A percentile compares a stretch with the other conserved stretches of the same genome.
Conservation (phyloP, 495 filamentous ascomycete species). For the Tuber brumale region DNA sequence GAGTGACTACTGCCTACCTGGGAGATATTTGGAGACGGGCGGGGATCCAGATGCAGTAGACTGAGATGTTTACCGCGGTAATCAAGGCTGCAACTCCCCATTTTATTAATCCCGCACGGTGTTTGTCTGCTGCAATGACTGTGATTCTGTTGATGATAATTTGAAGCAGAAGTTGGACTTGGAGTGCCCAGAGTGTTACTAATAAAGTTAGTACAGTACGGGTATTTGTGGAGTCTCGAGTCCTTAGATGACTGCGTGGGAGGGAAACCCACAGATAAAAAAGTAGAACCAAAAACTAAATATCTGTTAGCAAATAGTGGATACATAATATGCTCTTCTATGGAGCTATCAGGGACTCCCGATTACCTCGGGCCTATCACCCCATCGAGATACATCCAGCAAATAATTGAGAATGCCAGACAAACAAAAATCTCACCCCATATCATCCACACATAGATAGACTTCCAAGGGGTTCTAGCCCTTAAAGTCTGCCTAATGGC, state of each 20-base stretch:
- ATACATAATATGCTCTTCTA: neutral
- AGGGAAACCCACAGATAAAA: conserved; percentile 36
- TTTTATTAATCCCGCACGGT: conserved; percentile 41
- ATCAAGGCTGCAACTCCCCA: conserved; percentile 47
- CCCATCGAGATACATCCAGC: conserved; percentile 45
- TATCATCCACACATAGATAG: conserved; percentile 45
- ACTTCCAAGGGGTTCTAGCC: conserved; percentile 37
- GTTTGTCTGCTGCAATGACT: conserved; percentile 43
- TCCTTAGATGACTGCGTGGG: neutral
- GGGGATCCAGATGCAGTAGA: conserved; percentile 50
- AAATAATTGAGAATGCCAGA: conserved; percentile 43
- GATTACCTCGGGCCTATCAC: conserved; percentile 41
- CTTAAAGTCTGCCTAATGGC: conserved; percentile 42
- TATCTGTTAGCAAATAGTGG: neutral
- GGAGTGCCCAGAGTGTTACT: conserved; percentile 44
- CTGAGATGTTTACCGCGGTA: conserved; percentile 46
- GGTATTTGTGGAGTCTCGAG: neutral
- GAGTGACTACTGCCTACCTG: conserved; percentile 14
- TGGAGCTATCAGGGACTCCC: neutral
- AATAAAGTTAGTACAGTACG: conserved; percentile 2
- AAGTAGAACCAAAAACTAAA: conserved; percentile 17
- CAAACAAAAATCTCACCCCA: conserved; percentile 47
- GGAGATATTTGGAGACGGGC: conserved; percentile 43
- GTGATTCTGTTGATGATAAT: conserved; percentile 51
- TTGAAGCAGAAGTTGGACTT: conserved; percentile 47